Evolutionary conservation across 2,329 filamentous ascomycete genomes (phyloP), one percentile per base, ranked within the genome.

Genomic region (Pyrenochaeta sp.): DNA sequence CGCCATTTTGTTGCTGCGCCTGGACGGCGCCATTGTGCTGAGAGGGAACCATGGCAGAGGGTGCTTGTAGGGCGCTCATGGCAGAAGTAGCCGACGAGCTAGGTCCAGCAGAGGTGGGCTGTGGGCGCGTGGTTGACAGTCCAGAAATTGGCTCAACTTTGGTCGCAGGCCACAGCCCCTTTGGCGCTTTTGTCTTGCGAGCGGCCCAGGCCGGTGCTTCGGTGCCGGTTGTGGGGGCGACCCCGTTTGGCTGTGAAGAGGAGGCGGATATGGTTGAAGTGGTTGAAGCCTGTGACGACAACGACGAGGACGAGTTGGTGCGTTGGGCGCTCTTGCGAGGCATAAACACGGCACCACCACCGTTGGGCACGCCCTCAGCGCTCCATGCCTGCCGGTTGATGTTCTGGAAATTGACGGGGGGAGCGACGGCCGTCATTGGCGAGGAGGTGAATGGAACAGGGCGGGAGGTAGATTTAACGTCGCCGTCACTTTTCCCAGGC

Each of bases 231-330:
- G 59, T 40, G 41, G 72, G 40, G 75, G 72, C 55, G 42, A 77
- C 81, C 55, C 84, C 84, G 81, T 86, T 88, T 58, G 81, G 67
- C 63, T 83, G 83, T 55, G 81, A 77, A 35, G 81, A 77, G 63
- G 82, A 78, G 44, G 83, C 81, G 26, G 83, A 81, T 51, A 88
- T 77, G 41, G 87, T 88, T 2, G 86, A 84, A 27, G 77, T 82
- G 35, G 84, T 84, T 10, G 89, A 88, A 22, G 78, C 74, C 42
- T 74, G 75, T 15, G 83, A 85, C 42, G 78, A 76, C 53, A 95
- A 80, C 31, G 92, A 96, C 3, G 91, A 96, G 45, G 90, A 94
- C 23, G 93, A 97, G 78, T 90, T 96, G 65, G 87, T 87, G 70
- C 93, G 86, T 71, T 93, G 89, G 50, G 90, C 81, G 67, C 82